These are phyloP conservation scores for Calonectria naviculata DNA, from an alignment of 2,329 filamentous ascomycete species.

Conservation along the genomic window DNA sequence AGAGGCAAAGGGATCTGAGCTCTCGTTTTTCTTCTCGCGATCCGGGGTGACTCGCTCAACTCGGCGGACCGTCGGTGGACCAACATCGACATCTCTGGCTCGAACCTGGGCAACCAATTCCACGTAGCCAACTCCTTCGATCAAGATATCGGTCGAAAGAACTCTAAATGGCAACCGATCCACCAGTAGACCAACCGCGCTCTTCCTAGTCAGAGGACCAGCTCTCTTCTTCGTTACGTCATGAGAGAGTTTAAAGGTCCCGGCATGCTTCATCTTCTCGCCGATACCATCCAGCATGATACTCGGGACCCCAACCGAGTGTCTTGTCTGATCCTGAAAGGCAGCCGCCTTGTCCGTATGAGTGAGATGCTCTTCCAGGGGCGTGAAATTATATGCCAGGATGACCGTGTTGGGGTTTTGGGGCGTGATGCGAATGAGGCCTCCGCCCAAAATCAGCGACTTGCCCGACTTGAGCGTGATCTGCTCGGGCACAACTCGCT, in stretches of 20 bases:
- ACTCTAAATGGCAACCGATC: constrained; percentile 83
- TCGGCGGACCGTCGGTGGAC: constrained; percentile 11
- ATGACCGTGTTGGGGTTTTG: constrained; percentile 70
- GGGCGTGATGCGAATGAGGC: constrained; percentile 89
- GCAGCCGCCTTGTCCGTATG: constrained; percentile 81
- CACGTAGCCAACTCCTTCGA: constrained; percentile 95
- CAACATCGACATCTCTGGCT: constrained; percentile 54
- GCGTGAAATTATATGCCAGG: constrained; percentile 88
- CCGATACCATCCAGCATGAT: constrained; percentile 71
- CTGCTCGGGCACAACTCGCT: constrained; percentile 79
- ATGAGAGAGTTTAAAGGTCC: constrained; percentile 78
- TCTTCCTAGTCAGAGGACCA: constrained; percentile 75
- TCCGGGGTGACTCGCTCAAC: neutral
- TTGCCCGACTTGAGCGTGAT: constrained; percentile 78
- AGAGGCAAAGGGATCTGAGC: constrained; percentile 35
- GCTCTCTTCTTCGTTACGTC: constrained; percentile 86
- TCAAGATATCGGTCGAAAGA: constrained; percentile 83
- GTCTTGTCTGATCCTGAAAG: constrained; percentile 73
- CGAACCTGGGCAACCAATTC: constrained; percentile 88
- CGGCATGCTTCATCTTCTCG: constrained; percentile 74
- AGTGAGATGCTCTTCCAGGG: constrained; percentile 81
- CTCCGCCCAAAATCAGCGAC: constrained; percentile 82
- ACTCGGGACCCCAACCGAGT: constrained; percentile 67
- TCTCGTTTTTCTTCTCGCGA: neutral
- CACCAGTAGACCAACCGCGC: constrained; percentile 71